Evolutionary conservation across 1,284 basidiomycete species (phyloP), one percentile per base, ranked within the genome.

Genomic region (Cutaneotrichosporon sp.): DNA sequence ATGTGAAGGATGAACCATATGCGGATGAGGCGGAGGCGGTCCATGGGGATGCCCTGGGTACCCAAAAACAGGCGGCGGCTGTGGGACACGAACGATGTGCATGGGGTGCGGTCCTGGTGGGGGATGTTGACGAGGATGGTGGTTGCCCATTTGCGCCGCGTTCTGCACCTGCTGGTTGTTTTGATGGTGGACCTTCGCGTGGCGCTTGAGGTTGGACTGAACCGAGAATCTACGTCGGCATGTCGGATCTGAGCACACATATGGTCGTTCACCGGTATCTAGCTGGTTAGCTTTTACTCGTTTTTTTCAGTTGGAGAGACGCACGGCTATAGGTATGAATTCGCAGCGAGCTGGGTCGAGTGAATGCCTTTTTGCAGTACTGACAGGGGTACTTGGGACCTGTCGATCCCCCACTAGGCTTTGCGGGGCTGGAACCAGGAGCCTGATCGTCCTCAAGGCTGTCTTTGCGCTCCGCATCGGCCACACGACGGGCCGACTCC

Each of bases 321-420:
- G 70, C 57, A 74, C 71, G 71, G 46, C 66, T 69, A 54, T 71
- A 71, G 2, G 65, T 71, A 49, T 74, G 71, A 45, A 74, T 74
- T 20, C 67, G 52, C 45, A 74, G 46, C 20, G 67, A 69, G 46
- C 65, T 68, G 6, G 71, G 71, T 4, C 71, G 58, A 2, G 68
- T 69, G 46, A 74, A 74, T 4, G 65, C 66, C 54, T 74, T 74
- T 10, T 62, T 63, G 46, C 71, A 74, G 39, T 57, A 70, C n/a
- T 57, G 54, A 54, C 71, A 74, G 17, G 61, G 45, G 46, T 74
- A 74, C 53, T 71, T 72, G 1, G 71, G 71, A 12, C 70, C 69
- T 3, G 54, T 54, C 19, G 52, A 39, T 12, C 29, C 38, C 22
- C 38, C 51, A 31, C 17, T 45, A 20, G 46, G 20, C 32, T 49